Conservation (phyloP, 2,329 filamentous ascomycete genomes). For the Rutstroemia sp. region DNA sequence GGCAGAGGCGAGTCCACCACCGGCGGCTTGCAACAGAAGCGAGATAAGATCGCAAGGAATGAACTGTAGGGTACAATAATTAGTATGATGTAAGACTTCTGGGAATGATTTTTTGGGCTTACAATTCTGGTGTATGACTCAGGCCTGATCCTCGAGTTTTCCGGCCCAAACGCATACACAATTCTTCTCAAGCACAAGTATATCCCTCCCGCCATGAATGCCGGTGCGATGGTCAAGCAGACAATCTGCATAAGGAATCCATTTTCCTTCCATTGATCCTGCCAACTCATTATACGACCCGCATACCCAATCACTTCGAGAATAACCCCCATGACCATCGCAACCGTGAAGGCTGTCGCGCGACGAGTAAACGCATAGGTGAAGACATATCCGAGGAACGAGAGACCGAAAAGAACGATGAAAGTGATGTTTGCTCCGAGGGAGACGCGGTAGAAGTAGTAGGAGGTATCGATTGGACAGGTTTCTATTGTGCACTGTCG, state of each 20-base stretch:
- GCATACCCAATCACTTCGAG: conserved; percentile 53
- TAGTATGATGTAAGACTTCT: conserved; percentile 23
- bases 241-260: conserved; percentile 50
- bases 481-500: not conserved
- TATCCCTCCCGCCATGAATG: conserved; percentile 56
- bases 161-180: conserved; percentile 39
- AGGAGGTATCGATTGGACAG: conserved; percentile 32
- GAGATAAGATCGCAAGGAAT: conserved; percentile 56
- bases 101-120: conserved; percentile 23
- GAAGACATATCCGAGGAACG: conserved; percentile 34
- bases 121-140: conserved; percentile 43
- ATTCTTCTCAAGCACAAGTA: conserved; percentile 53
- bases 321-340: conserved; percentile 45
- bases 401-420: conserved; percentile 41
- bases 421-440: conserved; percentile 47
- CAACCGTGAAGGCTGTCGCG: conserved; percentile 43
- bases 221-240: conserved; percentile 56
- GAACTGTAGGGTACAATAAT: conserved; percentile 36
- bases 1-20: conserved; percentile 50
- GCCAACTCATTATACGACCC: conserved; percentile 47
- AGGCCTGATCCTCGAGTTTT: conserved; percentile 42
- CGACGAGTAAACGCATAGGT: conserved; percentile 38
- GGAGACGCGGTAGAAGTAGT: conserved; percentile 47
- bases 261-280: conserved; percentile 43
- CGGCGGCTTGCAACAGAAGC: conserved; percentile 51